Conservation (phyloP, 306 rosid genomes). For the Astragalus membranaceus region DNA sequence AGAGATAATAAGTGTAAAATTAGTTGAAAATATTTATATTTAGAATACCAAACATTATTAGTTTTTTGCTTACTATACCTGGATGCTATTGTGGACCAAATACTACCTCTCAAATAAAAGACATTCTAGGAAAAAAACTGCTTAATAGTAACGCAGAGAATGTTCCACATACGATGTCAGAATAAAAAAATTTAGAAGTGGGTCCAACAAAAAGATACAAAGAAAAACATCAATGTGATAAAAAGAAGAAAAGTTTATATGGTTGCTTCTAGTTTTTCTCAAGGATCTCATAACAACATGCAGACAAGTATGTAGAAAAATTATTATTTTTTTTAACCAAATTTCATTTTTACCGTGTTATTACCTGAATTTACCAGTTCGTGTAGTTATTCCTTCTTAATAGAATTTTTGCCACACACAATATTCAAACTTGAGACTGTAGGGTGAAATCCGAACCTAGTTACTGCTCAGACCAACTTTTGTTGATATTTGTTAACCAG, state of each 20-base stretch:
- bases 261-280: constrained; percentile 17
- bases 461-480: no score
- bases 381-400: no score
- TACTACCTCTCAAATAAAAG: neutral
- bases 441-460: no score
- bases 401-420: no score
- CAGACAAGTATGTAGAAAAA: neutral
- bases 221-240: constrained; percentile 22
- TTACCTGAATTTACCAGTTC: no score
- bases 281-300: constrained; percentile 18
- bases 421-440: no score
- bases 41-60: no score
- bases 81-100: neutral
- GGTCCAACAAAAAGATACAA: constrained; percentile 20
- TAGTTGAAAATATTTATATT: no score
- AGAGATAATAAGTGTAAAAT: no score
- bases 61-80: neutral
- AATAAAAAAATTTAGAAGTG: constrained; percentile 11
- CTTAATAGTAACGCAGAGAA: constrained; percentile 46
- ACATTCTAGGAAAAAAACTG: constrained; percentile 6
- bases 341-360: no score
- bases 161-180: constrained; percentile 29
- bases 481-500: neutral
- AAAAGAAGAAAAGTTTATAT: constrained; percentile 27
- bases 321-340: no score